A percentile compares a stretch with the other conserved stretches of the same genome.
Evolutionary conservation across 306 rosid genomes (phyloP).

Genomic region (Castanea crenata): DNA sequence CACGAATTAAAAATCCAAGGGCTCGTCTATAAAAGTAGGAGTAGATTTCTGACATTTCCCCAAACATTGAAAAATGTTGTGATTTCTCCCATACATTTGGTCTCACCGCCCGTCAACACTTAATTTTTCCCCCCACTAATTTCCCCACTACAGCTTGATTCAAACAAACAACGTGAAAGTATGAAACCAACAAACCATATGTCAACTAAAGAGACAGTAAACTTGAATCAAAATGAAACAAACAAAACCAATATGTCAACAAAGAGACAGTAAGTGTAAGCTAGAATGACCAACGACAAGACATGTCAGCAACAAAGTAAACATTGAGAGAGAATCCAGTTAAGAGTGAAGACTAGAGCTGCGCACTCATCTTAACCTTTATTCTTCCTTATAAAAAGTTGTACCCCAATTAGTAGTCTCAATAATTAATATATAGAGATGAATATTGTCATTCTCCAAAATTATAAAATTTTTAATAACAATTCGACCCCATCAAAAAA

Average conservation of each 20-base stretch:
- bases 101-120: too few species aligned
- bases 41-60: too few species aligned
- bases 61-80: too few species aligned
- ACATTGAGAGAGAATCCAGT: neutral
- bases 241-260: neutral
- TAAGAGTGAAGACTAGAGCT: too few species aligned
- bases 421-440: too few species aligned
- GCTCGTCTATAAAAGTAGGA: too few species aligned
- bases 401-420: too few species aligned
- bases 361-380: too few species aligned
- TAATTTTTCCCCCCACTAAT: neutral
- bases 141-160: neutral
- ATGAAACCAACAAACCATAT: neutral
- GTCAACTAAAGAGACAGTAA: neutral
- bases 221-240: neutral
- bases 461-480: neutral
- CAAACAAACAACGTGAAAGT: neutral
- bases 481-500: neutral
- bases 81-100: too few species aligned
- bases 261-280: neutral
- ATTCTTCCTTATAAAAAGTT: too few species aligned
- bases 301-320: neutral
- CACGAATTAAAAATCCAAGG: too few species aligned
- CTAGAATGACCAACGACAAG: neutral
- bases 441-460: too few species aligned